phyloP scores from a whole-genome alignment of 306 rosid genomes.

The Rosa persica region DNA sequence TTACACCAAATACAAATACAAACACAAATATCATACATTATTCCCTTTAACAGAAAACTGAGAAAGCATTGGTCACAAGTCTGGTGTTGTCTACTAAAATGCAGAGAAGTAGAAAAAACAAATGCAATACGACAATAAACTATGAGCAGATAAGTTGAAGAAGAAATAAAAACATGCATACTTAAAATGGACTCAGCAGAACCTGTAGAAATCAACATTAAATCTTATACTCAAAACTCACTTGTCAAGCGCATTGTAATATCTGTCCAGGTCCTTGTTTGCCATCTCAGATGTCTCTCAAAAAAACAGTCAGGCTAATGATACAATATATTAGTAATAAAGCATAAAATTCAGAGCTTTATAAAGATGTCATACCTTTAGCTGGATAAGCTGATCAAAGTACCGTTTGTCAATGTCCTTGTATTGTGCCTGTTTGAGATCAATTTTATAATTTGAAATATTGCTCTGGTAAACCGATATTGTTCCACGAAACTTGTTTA shows the following conservation, averaged over 20 bases:
- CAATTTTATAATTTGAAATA: conserved; percentile 71
- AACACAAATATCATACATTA: background rate
- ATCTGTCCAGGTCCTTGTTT: conserved; percentile 98
- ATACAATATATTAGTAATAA: conserved; percentile 9
- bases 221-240: conserved; percentile 36
- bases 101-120: background rate
- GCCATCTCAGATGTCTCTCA: conserved; percentile 96
- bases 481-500: conserved; percentile 75
- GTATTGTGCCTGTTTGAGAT: conserved; percentile 83
- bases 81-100: background rate
- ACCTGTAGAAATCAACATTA: background rate
- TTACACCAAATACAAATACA: background rate
- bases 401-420: conserved; percentile 92
- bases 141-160: background rate
- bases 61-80: background rate
- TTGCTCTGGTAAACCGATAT: conserved; percentile 72
- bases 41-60: background rate
- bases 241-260: conserved; percentile 96
- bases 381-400: conserved; percentile 91
- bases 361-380: conserved; percentile 57
- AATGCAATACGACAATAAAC: background rate
- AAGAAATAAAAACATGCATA: background rate
- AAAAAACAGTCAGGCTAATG: conserved; percentile 23
- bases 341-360: conserved; percentile 3
- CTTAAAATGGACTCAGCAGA: background rate